A percentile compares a stretch with the other conserved stretches of the same genome.
Evolutionary conservation across 768 basidiomycete genomes (phyloP).

Genomic region (Hydnum rufescens): DNA sequence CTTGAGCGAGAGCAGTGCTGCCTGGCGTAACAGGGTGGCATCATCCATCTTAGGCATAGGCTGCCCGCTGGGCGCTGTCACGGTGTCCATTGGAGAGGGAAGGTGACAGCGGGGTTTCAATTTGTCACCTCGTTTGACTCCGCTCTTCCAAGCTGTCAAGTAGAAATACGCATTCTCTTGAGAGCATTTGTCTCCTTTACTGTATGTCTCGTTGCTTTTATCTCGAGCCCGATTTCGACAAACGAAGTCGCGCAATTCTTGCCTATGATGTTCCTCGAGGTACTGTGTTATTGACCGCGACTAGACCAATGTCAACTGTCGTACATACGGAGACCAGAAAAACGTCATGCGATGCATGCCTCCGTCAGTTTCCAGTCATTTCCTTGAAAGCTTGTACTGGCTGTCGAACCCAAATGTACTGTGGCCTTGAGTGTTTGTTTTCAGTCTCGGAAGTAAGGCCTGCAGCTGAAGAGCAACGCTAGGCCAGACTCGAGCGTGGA

Average conservation of each 20-base stretch:
- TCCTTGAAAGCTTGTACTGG: not conserved
- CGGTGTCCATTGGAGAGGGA: too few relatives aligned
- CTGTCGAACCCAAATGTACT: constrained; percentile 40
- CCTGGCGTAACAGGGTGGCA: not conserved
- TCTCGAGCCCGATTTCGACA: not conserved
- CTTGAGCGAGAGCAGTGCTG: constrained; percentile 1
- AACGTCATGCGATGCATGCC: not conserved
- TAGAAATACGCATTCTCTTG: too few relatives aligned
- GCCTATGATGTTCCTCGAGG: not conserved
- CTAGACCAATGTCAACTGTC: not conserved
- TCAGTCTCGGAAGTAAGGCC: constrained; percentile 13
- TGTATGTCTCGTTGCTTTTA: too few relatives aligned
- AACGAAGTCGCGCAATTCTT: not conserved
- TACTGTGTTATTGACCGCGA: not conserved
- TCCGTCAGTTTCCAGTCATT: not conserved
- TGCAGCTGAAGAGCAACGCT: not conserved
- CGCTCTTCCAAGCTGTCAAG: too few relatives aligned
- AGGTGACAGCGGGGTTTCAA: too few relatives aligned
- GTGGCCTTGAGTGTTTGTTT: constrained; percentile 33
- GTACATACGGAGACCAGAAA: not conserved
- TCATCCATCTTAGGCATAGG: not conserved
- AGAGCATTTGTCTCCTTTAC: too few relatives aligned
- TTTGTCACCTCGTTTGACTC: too few relatives aligned
- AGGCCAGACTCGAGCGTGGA: constrained; percentile 61
- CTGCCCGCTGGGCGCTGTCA: too few relatives aligned